Conservation (phyloP, 768 basidiomycete species). For the Pholiota microspora region DNA sequence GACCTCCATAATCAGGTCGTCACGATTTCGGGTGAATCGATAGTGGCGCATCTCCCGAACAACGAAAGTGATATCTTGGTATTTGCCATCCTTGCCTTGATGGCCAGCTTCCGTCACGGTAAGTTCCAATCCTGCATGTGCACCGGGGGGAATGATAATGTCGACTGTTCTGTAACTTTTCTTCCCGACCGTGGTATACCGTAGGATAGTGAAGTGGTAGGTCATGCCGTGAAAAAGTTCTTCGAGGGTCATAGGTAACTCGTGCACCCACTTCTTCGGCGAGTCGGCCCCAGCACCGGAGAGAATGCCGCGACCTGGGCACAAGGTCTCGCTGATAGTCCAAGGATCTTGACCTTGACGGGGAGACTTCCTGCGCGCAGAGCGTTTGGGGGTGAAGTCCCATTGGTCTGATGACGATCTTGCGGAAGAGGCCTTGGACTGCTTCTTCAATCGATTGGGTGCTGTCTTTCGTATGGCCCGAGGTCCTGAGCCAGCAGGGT, state of each 20-base stretch:
- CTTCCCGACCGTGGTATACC: slow-evolving; percentile 43
- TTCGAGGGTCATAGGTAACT: slow-evolving; percentile 52
- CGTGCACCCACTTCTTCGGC: slow-evolving; percentile 37
- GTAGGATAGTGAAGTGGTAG: slow-evolving; percentile 52
- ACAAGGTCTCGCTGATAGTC: slow-evolving; percentile 18
- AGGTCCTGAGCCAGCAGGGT: slow-evolving; percentile 8
- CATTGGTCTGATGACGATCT: slow-evolving; percentile 9
- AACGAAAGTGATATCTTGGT: slow-evolving; percentile 61
- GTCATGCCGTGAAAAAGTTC: slow-evolving; percentile 52
- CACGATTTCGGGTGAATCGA: slow-evolving; percentile 45
- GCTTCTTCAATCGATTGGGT: slow-evolving; percentile 26
- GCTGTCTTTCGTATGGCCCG: slow-evolving; percentile 13
- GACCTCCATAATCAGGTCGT: slow-evolving; percentile 49
- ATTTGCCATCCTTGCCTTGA: slow-evolving; percentile 52
- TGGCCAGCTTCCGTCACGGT: slow-evolving; percentile 52
- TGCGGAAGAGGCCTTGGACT: slow-evolving; percentile 16
- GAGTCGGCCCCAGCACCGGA: slow-evolving; percentile 27
- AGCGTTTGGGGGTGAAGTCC: slow-evolving; percentile 18
- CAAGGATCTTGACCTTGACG: slow-evolving; percentile 16
- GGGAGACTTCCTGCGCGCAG: slow-evolving; percentile 4
- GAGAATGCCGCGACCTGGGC: slow-evolving; percentile 18
- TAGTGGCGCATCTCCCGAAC: slow-evolving; percentile 52
- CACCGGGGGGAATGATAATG: slow-evolving; percentile 53
- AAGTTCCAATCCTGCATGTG: slow-evolving; percentile 52
- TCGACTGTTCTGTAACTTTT: slow-evolving; percentile 49